Evolutionary conservation across 2,329 filamentous ascomycete genomes (phyloP), one percentile per base, ranked within the genome.

Genomic region (Pseudogymnoascus sp.): DNA sequence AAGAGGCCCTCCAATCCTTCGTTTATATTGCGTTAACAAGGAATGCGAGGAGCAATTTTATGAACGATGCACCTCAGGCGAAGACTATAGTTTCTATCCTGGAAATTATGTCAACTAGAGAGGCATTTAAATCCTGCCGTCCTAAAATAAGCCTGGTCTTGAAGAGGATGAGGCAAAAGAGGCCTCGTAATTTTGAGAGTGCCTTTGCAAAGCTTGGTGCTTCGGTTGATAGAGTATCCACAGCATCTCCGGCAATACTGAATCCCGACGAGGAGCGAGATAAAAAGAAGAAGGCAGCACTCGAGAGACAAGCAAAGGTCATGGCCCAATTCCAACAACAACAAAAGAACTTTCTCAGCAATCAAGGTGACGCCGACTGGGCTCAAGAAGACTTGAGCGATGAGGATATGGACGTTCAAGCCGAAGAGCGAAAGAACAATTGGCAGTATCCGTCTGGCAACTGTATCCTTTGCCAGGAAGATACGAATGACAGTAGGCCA

Each of bases 311-410:
- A 75, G 93, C 93, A 1, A 89, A 86, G 71, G 91, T 99, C 33
- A 97, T 99, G 93, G 95, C 93, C 1, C 92, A 97, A 72, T 97
- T 99, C 76, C 95, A 97, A 74, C 89, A 96, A 72, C 93, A 99
- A 72, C 96, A 97, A 73, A 93, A 96, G 76, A 95, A 86, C 70
- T 99, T 99, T 76, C 79, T 99, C 77, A 89, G 91, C 63, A 95
- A 88, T 67, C 93, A 97, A 74, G 88, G 85, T n/a, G 82, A 87
- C 44, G 84, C 96, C 65, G 90, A 96, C 74, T 96, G 91, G 89
- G 92, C 90, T 13, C 89, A 95, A 65, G 84, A 91, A 61, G 85
- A 89, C 40, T 82, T 86, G 26, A 88, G 95, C 56, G 83, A 90
- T 29, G 87, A 89, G 62, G 86, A 90, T 61, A 66, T 77, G 11